Conservation (phyloP, 176 grass and related monocot species). For the Oryza meyeriana region DNA sequence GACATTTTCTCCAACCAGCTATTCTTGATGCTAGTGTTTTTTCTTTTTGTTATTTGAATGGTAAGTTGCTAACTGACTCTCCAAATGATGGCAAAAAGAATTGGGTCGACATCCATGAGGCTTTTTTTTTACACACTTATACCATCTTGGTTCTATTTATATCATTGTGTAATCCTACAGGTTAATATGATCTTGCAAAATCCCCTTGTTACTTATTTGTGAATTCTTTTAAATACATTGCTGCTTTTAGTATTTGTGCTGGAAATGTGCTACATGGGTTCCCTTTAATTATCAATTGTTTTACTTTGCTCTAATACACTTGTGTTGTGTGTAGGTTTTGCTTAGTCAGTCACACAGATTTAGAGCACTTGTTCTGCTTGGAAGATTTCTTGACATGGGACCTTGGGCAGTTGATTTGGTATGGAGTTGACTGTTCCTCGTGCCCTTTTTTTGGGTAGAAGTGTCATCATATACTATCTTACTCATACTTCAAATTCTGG, state of each 20-base stretch:
- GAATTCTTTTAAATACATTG: neutral
- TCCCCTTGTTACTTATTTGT: slow-evolving; percentile 2
- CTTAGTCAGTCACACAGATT: slow-evolving; percentile 98
- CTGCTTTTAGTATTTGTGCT: neutral
- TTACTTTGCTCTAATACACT: slow-evolving; percentile 18
- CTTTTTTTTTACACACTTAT: neutral
- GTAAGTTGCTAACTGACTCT: neutral
- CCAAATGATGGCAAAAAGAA: neutral
- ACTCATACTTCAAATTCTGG: slow-evolving; percentile 3
- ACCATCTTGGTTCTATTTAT: slow-evolving; percentile 20
- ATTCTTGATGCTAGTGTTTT: neutral
- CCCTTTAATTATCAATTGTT: neutral
- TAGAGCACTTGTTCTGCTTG: slow-evolving; percentile 90
- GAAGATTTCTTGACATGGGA: slow-evolving; percentile 99
- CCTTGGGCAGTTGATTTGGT: slow-evolving; percentile 99
- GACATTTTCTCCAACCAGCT: slow-evolving; percentile 12
- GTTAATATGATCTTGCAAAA: slow-evolving; percentile 4
- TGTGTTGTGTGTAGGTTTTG: slow-evolving; percentile 66
- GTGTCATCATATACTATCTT: neutral
- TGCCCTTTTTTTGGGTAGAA: neutral
- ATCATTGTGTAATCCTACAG: neutral
- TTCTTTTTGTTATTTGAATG: neutral
- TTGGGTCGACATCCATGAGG: slow-evolving; percentile 8
- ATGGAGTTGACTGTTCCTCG: slow-evolving; percentile 27
- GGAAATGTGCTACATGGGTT: slow-evolving; percentile 1